Conservation (phyloP, 768 basidiomycete species). For the Kwoniella dejecticola region DNA sequence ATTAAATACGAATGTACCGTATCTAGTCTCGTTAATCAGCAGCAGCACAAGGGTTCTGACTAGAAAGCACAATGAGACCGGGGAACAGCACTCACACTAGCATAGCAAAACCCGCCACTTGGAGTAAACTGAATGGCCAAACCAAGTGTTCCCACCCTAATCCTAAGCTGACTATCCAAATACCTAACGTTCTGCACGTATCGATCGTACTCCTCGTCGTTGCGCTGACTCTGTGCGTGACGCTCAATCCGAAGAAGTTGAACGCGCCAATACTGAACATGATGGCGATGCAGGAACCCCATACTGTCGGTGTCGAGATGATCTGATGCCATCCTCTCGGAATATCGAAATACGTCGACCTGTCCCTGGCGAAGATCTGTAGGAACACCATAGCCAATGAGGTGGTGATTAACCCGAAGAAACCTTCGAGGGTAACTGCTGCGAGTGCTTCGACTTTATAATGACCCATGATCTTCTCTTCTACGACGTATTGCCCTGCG, state of each 20-base stretch:
- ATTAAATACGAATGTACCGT: conserved; percentile 95
- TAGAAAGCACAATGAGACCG: not conserved
- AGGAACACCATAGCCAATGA: conserved; percentile 77
- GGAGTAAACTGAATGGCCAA: conserved; percentile 77
- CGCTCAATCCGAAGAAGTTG: conserved; percentile 88
- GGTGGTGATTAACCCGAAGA: conserved; percentile 83
- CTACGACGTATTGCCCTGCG: conserved; percentile 66
- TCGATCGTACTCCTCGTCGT: conserved; percentile 85
- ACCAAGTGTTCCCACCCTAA: conserved; percentile 87
- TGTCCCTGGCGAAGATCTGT: conserved; percentile 50
- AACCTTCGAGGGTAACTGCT: conserved; percentile 91
- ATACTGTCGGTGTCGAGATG: conserved; percentile 71
- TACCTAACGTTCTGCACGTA: conserved; percentile 91
- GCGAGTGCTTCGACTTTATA: conserved; percentile 80
- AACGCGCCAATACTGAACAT: conserved; percentile 75
- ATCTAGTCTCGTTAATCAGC: conserved; percentile 58
- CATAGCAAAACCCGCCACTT: conserved; percentile 79
- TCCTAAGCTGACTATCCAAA: conserved; percentile 83
- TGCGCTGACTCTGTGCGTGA: conserved; percentile 89
- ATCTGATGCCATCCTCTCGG: conserved; percentile 87
- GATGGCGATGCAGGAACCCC: conserved; percentile 70
- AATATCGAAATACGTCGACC: conserved; percentile 72
- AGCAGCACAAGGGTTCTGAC: too few species aligned
- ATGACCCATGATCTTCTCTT: conserved; percentile 91
- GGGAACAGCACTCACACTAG: conserved; percentile 70